Percentiles rank a stretch among this genome's conserved stretches.
Conservation (phyloP, 1,284 basidiomycete species). For the Irpex rosettiformis region DNA sequence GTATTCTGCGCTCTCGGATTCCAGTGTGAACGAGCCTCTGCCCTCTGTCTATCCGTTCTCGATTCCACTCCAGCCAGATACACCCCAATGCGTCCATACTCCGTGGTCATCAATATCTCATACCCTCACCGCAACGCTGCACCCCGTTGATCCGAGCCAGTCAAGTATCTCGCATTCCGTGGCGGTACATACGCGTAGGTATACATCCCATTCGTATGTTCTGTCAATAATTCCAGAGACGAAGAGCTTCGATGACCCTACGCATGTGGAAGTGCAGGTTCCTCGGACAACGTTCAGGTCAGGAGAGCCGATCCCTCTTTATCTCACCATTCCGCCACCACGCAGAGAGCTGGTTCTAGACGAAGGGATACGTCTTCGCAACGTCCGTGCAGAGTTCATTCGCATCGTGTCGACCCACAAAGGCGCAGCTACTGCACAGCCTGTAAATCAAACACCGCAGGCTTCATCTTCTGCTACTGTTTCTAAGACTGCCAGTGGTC, state of each 20-base stretch:
- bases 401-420: slow-evolving; percentile 52
- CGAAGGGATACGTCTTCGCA: slow-evolving; percentile 65
- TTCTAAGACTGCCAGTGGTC: slow-evolving; percentile 18
- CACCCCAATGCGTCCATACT: slow-evolving; percentile 74
- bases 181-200: slow-evolving; percentile 68
- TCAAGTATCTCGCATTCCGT: slow-evolving; percentile 51
- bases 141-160: slow-evolving; percentile 41
- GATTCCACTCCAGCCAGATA: slow-evolving; percentile 68
- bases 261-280: slow-evolving; percentile 62
- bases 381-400: slow-evolving; percentile 70
- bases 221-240: slow-evolving; percentile 57
- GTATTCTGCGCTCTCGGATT: slow-evolving; percentile 36
- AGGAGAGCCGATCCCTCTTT: slow-evolving; percentile 70
- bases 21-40: slow-evolving; percentile 29
- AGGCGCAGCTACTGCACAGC: slow-evolving; percentile 4
- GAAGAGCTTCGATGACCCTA: slow-evolving; percentile 55
- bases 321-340: slow-evolving; percentile 74
- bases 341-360: slow-evolving; percentile 58
- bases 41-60: slow-evolving; percentile 71
- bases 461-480: slow-evolving; percentile 36
- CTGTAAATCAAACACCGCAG: slow-evolving; percentile 22
- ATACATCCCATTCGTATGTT: slow-evolving; percentile 57
- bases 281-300: slow-evolving; percentile 66
- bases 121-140: slow-evolving; percentile 59
- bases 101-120: slow-evolving; percentile 66